Conservation (phyloP, 2,329 filamentous ascomycete species). For the Arthrobotrys sphaeroides region DNA sequence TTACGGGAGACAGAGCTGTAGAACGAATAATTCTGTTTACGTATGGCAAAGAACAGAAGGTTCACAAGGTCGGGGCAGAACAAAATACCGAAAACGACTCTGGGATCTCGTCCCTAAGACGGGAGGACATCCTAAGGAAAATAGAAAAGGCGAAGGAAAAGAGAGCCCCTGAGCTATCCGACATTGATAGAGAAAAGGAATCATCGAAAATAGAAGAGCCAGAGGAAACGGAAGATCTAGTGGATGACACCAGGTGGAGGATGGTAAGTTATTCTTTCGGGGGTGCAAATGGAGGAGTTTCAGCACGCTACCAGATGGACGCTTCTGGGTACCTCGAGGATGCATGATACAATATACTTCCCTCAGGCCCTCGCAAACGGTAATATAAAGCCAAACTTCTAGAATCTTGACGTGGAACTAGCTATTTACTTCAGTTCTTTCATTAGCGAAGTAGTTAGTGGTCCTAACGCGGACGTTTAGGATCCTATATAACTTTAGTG, state of each 20-base stretch:
- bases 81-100: slow-evolving; percentile 31
- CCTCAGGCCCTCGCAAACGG: no score
- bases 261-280: slow-evolving; percentile 39
- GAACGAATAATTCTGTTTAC: slow-evolving; percentile 34
- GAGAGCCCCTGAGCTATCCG: not conserved
- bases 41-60: slow-evolving; percentile 22
- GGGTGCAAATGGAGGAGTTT: slow-evolving; percentile 3
- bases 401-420: no score
- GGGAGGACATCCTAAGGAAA: slow-evolving; percentile 14
- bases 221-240: not conserved
- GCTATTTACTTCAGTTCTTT: no score
- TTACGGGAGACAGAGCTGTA: slow-evolving; percentile 27
- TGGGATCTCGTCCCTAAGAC: slow-evolving; percentile 29
- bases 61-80: slow-evolving; percentile 21
- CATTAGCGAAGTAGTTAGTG: no score
- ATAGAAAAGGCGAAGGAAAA: not conserved
- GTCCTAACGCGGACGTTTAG: no score
- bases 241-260: slow-evolving; percentile 7
- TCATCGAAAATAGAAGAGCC: not conserved
- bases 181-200: not conserved
- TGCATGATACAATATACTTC: not conserved
- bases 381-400: not conserved
- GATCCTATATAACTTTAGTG: no score
- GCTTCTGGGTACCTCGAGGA: slow-evolving; percentile 9
- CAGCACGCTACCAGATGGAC: slow-evolving; percentile 13